Evolutionary conservation across 2,329 filamentous ascomycete species (phyloP), one percentile per base, ranked within the genome.

Genomic region (Ascosphaera aggregata): DNA sequence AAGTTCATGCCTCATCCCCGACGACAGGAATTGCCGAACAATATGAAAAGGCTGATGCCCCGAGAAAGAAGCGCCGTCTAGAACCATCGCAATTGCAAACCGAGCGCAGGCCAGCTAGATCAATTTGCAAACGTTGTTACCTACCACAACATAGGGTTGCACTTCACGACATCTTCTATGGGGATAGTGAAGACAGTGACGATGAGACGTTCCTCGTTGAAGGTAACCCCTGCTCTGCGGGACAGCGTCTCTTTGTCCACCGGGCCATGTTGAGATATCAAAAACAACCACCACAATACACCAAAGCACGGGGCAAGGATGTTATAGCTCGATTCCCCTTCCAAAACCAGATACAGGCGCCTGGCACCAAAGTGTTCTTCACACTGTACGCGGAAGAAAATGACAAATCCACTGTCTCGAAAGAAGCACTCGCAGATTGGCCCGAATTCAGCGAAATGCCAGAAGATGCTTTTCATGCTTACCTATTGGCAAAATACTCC

Each of bases 111-210:
- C 22, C 22, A 27, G 22, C 22, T 7, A 27, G 49, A 15, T 40
- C 49, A n/a, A n/a, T n/a, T 32, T n/a, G 30, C 30, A 32, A n/a
- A n/a, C 30, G 30, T 7, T 7, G 22, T 4, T 32, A 32, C 30
- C 13, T 32, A n/a, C 30, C 30, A 3, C 5, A 32, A 3, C 4
- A n/a, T n/a, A 53, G 51, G 20, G 41, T 61, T n/a, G 45, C 49
- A 18, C 47, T 57, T 3, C 52, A 60, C 37, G 49, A 57, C 37
- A 41, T 65, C 3, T 65, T 65, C 46, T 65, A 64, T 41, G 55
- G 41, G 46, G 52, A 37, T 40, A 55, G 4, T 37, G 45, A 45
- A 18, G 50, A 54, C 20, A 42, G 50, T 9, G 46, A 44, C n/a
- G 42, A 51, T n/a, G 47, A 51, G 8, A 43, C 41, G 39, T 52